Base-by-base conservation (phyloP, 2,329 filamentous ascomycete species). In the Botryotinia calthae region DNA sequence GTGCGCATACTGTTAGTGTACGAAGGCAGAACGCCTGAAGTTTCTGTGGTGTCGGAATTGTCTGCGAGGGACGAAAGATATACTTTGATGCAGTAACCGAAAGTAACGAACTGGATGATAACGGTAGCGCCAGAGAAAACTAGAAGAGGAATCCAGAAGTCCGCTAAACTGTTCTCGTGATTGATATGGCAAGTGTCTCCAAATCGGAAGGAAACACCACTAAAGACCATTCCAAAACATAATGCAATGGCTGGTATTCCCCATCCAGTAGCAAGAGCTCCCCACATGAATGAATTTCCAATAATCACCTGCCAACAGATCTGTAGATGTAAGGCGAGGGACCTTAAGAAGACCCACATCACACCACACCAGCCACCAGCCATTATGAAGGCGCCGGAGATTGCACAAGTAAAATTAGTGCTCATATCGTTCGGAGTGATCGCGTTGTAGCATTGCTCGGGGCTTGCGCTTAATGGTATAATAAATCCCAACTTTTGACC, bases 271-370 rank as follows among this genome's bases (percentile, higher is more conserved):
- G 87, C 86, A 79, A 97, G 90, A 4, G 95, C 90, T 76, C 89
- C 88, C 85, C 93, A 94, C 89, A 98, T 98, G 82, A 98, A 98
- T 78, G 88, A 92, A 62, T 90, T 88, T 56, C 96, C 96, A 6
- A 97, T 93, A 12, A 95, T 90, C 48, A 97, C 87, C 82, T 98
- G 94, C 96, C 96, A 99, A 85, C 95, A 98, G 76, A 99, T 98
- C 82, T 98, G 96, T 40, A 99, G 89, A 82, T 99, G 96, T 78
- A 99, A 91, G 7, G 94, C 97, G 48, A 98, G 84, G 0, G 95
- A 93, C 75, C 96, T 90, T 74, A 98, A 87, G 81, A 98, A 97
- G 76, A 95, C 89, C 95, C 96, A 99, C 82, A 97, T 90, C 46
- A 94, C 89, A 63, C 91, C 93, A 44, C 89, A 88, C 87, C 95